Percentiles rank a stretch among this genome's conserved stretches.
Conservation (phyloP, 345 rosid genomes). For the Eucalyptus globulus region DNA sequence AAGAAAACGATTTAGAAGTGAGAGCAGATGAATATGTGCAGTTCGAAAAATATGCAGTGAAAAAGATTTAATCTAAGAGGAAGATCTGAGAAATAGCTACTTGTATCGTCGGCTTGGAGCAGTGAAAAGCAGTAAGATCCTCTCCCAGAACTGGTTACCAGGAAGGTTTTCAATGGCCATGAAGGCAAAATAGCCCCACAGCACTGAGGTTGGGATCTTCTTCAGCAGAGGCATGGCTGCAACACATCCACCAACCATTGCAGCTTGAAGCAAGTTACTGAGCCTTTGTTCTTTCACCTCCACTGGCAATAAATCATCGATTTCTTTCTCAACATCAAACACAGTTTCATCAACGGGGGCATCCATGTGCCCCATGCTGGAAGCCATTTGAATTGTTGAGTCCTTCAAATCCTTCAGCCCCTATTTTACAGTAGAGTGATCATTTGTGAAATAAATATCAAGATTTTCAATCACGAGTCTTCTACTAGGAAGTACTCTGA, state of each 20-base stretch:
- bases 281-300: slow-evolving; percentile 93
- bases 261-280: slow-evolving; percentile 87
- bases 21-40: neutral
- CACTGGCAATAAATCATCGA: slow-evolving; percentile 78
- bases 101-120: slow-evolving; percentile 93
- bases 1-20: neutral
- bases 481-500: neutral
- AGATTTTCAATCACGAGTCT: neutral
- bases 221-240: slow-evolving; percentile 87
- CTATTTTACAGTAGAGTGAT: neutral
- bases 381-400: neutral
- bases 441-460: neutral
- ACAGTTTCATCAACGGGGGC: slow-evolving; percentile 39
- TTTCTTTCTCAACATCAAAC: slow-evolving; percentile 77
- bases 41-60: neutral
- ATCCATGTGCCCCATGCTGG: neutral
- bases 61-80: neutral
- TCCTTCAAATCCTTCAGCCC: slow-evolving; percentile 6
- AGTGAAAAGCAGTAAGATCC: slow-evolving; percentile 72
- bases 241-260: slow-evolving; percentile 71
- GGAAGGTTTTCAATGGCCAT: slow-evolving; percentile 96
- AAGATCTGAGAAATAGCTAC: slow-evolving; percentile 18
- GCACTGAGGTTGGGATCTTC: slow-evolving; percentile 82
- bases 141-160: slow-evolving; percentile 95
- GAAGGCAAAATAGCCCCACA: slow-evolving; percentile 94